phyloP scores from a whole-genome alignment of 2,329 filamentous ascomycete genomes.

The Aspergillus carbonarius region DNA sequence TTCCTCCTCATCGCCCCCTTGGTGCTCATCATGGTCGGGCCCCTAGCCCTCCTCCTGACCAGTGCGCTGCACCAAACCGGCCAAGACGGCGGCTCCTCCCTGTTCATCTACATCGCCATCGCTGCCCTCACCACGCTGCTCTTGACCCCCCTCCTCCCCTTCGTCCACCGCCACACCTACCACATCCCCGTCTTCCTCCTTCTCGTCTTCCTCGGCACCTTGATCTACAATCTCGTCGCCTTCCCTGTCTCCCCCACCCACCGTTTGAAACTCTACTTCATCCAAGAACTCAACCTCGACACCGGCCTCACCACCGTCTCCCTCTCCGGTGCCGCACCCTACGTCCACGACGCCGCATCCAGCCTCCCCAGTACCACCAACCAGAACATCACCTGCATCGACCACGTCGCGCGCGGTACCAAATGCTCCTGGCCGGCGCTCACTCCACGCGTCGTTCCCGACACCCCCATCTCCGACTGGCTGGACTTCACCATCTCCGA shows the following conservation, averaged over 20 bases:
- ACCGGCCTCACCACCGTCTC: conserved; percentile 68
- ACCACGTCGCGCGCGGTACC: conserved; percentile 39
- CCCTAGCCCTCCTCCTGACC: conserved; percentile 71
- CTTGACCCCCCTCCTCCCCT: conserved; percentile 74
- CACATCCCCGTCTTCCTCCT: conserved; percentile 78
- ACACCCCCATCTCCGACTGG: conserved; percentile 55
- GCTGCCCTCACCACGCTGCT: conserved; percentile 68
- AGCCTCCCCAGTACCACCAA: conserved; percentile 70
- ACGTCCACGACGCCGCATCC: conserved; percentile 64
- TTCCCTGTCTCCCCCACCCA: conserved; percentile 83
- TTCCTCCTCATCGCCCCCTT: conserved; percentile 78
- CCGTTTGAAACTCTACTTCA: conserved; percentile 83
- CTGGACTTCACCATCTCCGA: conserved; percentile 63
- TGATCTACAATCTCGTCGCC: conserved; percentile 80
- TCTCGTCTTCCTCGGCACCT: conserved; percentile 68
- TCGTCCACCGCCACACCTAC: conserved; percentile 80
- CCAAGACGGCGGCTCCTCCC: conserved; percentile 72
- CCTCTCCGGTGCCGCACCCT: conserved; percentile 67
- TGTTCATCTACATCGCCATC: conserved; percentile 70
- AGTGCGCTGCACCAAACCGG: conserved; percentile 76
- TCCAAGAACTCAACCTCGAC: conserved; percentile 77
- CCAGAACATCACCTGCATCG: conserved; percentile 56
- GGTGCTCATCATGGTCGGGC: conserved; percentile 71
- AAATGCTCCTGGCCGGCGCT: conserved; percentile 73
- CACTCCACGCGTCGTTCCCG: conserved; percentile 61